A percentile compares a stretch with the other conserved stretches of the same genome.
Evolutionary conservation across 495 filamentous ascomycete species (phyloP).

Genomic region (Penicillium dipodomyicola): DNA sequence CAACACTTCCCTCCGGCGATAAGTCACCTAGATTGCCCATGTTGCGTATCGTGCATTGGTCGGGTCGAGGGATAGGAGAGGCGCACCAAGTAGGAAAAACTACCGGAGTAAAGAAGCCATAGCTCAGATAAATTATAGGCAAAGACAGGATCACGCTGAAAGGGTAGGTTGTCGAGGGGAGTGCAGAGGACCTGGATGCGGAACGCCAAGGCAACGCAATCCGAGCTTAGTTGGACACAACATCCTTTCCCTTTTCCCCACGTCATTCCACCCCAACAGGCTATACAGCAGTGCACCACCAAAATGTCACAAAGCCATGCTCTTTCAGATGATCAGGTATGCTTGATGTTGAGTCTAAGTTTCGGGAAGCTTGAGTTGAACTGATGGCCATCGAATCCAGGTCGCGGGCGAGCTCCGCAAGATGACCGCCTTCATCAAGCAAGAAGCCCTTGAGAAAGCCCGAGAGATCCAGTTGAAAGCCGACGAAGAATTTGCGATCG

Average conservation of each 20-base stretch:
- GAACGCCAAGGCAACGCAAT: slow-evolving; percentile 26
- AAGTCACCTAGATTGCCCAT: slow-evolving; percentile 80
- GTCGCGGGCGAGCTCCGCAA: slow-evolving; percentile 95
- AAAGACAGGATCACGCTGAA: slow-evolving; percentile 9
- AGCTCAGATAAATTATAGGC: slow-evolving; percentile 2
- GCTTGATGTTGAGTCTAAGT: slow-evolving; percentile 3
- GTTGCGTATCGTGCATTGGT: slow-evolving; percentile 35
- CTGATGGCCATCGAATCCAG: slow-evolving; percentile 44
- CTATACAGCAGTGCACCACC: slow-evolving; percentile 26
- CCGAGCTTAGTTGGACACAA: slow-evolving; percentile 31
- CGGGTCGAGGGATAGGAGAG: slow-evolving; percentile 18
- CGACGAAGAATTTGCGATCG: slow-evolving; percentile 96
- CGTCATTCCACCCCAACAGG: slow-evolving; percentile 24
- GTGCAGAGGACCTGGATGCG: slow-evolving; percentile 24
- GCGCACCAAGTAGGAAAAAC: slow-evolving; percentile 22
- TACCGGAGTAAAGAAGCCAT: slow-evolving; percentile 30
- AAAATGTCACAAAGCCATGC: slow-evolving; percentile 90
- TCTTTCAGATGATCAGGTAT: slow-evolving; percentile 95
- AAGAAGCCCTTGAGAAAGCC: slow-evolving; percentile 96
- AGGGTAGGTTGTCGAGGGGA: slow-evolving; percentile 12
- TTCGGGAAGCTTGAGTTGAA: slow-evolving; percentile 4
- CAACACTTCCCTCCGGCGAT: slow-evolving; percentile 82
- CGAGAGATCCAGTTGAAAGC: slow-evolving; percentile 96
- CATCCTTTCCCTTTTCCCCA: slow-evolving; percentile 23
- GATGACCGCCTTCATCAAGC: slow-evolving; percentile 99